Evolutionary conservation across 176 grass and related monocot species (phyloP).

Genomic region (Triticum dicoccoides): DNA sequence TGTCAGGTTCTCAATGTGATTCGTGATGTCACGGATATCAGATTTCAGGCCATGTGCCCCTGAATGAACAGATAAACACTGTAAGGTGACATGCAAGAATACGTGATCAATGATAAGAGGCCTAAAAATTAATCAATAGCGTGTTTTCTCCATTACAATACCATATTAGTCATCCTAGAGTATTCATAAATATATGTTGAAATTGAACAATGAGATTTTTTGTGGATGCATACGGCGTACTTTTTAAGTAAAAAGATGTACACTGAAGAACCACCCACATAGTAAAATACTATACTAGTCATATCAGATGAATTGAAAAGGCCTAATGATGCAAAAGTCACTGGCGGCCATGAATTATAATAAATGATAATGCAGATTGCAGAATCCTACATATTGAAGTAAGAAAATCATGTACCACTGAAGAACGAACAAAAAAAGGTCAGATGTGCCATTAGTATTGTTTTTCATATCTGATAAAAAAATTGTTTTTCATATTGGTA

Average conservation of each 20-base stretch:
- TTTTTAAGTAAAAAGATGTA: neutral
- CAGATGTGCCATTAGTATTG: neutral
- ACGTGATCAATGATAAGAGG: neutral
- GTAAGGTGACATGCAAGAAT: constrained; percentile 25
- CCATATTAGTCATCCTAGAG: neutral
- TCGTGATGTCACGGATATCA: constrained; percentile 76
- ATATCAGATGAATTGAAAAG: neutral
- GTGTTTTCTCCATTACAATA: neutral
- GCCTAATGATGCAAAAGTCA: neutral
- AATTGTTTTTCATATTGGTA: neutral
- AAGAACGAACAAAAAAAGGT: neutral
- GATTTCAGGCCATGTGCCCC: constrained; percentile 78
- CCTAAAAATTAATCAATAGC: neutral
- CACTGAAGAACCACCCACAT: neutral
- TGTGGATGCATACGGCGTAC: neutral
- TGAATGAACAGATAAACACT: constrained; percentile 44
- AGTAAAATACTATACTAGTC: neutral
- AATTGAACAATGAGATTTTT: neutral
- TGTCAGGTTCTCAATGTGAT: constrained; percentile 64
- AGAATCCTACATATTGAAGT: neutral
- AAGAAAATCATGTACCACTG: neutral
- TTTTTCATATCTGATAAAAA: neutral
- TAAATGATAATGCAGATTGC: neutral
- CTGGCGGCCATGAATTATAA: neutral
- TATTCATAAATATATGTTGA: constrained; percentile 7